These are phyloP conservation scores for Tulasnella sp. DNA, from an alignment of 768 basidiomycete species.

Conservation along the genomic window DNA sequence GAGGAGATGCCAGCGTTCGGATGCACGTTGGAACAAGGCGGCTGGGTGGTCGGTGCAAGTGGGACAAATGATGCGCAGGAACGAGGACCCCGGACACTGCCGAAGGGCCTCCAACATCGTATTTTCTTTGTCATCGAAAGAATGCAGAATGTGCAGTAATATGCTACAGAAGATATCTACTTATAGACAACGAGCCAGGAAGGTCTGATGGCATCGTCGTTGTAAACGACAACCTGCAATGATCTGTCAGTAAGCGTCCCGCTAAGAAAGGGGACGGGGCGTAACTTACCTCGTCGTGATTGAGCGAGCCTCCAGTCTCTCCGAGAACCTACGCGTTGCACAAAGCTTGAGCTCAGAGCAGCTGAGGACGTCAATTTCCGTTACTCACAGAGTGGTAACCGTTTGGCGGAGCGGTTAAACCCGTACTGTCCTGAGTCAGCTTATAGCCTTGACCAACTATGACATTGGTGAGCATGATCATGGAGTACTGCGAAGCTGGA, in stretches of 20 bases:
- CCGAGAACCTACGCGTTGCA: slow-evolving; percentile 22
- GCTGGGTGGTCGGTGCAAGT: slow-evolving; percentile 13
- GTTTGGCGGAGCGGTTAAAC: background rate
- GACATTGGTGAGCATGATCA: slow-evolving; percentile 23
- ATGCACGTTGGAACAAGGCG: background rate
- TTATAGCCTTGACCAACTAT: slow-evolving; percentile 21
- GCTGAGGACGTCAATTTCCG: background rate
- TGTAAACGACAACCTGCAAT: slow-evolving; percentile 29
- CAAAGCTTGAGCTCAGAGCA: background rate
- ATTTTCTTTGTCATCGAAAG: background rate
- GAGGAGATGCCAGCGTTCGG: background rate
- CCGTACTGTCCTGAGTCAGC: background rate
- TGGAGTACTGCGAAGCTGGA: background rate
- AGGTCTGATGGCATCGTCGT: slow-evolving; percentile 29
- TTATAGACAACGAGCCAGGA: slow-evolving; percentile 29
- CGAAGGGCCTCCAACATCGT: background rate
- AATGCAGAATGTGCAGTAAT: background rate
- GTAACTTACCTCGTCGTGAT: slow-evolving; percentile 21
- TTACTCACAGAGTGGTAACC: slow-evolving; percentile 25
- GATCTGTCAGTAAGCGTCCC: background rate
- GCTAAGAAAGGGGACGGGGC: background rate
- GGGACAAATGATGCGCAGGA: background rate
- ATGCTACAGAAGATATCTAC: slow-evolving; percentile 17
- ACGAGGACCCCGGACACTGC: slow-evolving; percentile 14
- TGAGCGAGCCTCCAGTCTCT: slow-evolving; percentile 12